Base-by-base conservation (phyloP, 768 basidiomycete species). In the Kwoniella botswanensis region DNA sequence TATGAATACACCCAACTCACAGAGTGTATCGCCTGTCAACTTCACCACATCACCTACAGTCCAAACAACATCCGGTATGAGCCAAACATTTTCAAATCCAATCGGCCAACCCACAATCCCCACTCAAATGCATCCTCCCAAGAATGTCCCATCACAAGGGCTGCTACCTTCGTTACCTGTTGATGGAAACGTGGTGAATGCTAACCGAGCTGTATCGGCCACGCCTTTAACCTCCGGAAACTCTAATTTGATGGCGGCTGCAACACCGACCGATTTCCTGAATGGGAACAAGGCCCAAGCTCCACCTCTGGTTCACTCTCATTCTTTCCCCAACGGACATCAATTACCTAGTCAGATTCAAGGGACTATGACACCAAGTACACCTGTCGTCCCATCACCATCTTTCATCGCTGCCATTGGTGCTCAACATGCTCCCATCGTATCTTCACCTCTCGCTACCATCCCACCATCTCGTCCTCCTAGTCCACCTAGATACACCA, bases 241-340 rank as follows among this genome's bases (percentile, higher is more conserved):
- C 68, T 26, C 74, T 67, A 59, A 43, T 67, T 10, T 62, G 65
- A 70, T 66, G 42, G 53, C 59, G 1, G 11, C 44, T 15, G 55
- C 54, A 50, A 44, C 53, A 24, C n/a, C 52, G 11, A 10, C 43
- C 21, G 41, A 44, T 22, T 21, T 43, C 29, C 54, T 42, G 18
- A 68, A 54, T 12, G 46, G 68, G 46, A 71, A 73, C 50, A 56
- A 67, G 29, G 57, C 24, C 3, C 67, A 63, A 26, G 74, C 82
- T 26, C 82, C 82, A 3, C 76, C 80, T 26, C 65, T 84, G 24
- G 68, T 82, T 4, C 82, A 83, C 69, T 80, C 82, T 3, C 84
- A 84, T 63, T 84, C 83, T 9, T 84, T 79, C 71, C 84, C 84
- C 3, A 81, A 81, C 29, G 80, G 78, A 9, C 79, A 81, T 66